phyloP scores from a whole-genome alignment of 495 filamentous ascomycete species.

The Lentithecium fluviatile region DNA sequence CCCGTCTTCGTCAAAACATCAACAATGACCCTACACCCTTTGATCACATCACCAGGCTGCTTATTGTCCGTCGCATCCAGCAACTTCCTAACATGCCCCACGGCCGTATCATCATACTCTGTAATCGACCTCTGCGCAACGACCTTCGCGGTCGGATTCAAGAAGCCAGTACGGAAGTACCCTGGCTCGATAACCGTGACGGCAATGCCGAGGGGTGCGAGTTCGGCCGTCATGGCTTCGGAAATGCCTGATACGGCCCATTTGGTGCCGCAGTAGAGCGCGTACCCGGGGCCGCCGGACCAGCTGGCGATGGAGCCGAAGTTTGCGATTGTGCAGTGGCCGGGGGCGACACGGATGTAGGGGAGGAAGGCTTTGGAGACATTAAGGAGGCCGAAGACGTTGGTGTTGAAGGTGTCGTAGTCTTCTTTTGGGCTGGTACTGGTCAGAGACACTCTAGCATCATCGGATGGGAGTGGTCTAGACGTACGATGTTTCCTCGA shows the following conservation, averaged over 20 bases:
- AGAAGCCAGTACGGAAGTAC: conserved; percentile 51
- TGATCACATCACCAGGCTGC: conserved; percentile 52
- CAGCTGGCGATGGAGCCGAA: conserved; percentile 51
- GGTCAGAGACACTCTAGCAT: not conserved
- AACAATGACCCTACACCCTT: conserved; percentile 50
- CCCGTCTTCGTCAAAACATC: conserved; percentile 50
- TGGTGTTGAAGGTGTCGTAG: conserved; percentile 47
- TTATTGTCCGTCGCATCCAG: conserved; percentile 33
- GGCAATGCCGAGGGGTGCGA: conserved; percentile 49
- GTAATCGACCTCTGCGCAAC: conserved; percentile 18
- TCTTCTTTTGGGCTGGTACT: conserved; percentile 41
- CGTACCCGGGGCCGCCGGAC: conserved; percentile 44
- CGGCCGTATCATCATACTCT: conserved; percentile 27
- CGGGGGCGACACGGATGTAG: conserved; percentile 46
- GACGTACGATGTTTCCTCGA: conserved; percentile 49
- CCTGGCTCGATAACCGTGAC: conserved; percentile 52
- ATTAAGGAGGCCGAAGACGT: conserved; percentile 53
- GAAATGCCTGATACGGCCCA: conserved; percentile 47
- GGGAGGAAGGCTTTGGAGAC: conserved; percentile 51
- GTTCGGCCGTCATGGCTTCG: conserved; percentile 50
- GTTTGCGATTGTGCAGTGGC: conserved; percentile 49
- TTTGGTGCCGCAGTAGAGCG: conserved; percentile 55
- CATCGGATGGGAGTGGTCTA: not conserved
- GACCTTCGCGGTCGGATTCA: conserved; percentile 27
- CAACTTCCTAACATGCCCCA: conserved; percentile 8